Evolutionary conservation across 352 stramenopile genomes (phyloP).

Genomic region (Globisporangium solare): DNA sequence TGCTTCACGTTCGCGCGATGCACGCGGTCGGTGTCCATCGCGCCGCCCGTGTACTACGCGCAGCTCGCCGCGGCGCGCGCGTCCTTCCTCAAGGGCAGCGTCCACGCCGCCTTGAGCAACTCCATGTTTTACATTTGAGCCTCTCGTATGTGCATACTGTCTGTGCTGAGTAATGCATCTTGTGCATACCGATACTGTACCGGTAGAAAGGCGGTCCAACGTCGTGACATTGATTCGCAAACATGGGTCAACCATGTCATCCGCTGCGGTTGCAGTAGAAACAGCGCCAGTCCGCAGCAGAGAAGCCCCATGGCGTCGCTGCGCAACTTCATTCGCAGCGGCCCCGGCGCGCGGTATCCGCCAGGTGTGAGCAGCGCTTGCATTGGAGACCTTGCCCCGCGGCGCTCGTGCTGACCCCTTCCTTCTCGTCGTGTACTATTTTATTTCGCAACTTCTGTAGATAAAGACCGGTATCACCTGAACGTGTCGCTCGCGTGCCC

Average conservation of each 20-base stretch:
- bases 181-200: too few species aligned
- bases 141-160: too few species aligned
- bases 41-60: conserved; percentile 65
- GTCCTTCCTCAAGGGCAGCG: conserved; percentile 49
- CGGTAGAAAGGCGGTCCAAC: too few species aligned
- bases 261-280: too few species aligned
- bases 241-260: too few species aligned
- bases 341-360: conserved; percentile 56
- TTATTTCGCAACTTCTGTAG: neutral
- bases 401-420: too few species aligned
- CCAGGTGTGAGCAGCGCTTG: conserved; percentile 21
- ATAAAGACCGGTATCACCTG: conserved; percentile 88
- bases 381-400: too few species aligned
- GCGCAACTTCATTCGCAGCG: conserved; percentile 69
- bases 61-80: conserved; percentile 60
- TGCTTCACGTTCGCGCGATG: conserved; percentile 66
- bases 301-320: conserved; percentile 19
- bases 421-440: neutral
- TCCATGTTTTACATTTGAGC: neutral
- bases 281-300: too few species aligned
- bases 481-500: conserved; percentile 96
- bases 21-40: conserved; percentile 61
- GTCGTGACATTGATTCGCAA: too few species aligned
- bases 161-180: too few species aligned
- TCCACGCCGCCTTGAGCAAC: too few species aligned